A percentile compares a stretch with the other conserved stretches of the same genome.
Conservation (phyloP, 176 grass and related monocot species). For the Phragmites australis region DNA sequence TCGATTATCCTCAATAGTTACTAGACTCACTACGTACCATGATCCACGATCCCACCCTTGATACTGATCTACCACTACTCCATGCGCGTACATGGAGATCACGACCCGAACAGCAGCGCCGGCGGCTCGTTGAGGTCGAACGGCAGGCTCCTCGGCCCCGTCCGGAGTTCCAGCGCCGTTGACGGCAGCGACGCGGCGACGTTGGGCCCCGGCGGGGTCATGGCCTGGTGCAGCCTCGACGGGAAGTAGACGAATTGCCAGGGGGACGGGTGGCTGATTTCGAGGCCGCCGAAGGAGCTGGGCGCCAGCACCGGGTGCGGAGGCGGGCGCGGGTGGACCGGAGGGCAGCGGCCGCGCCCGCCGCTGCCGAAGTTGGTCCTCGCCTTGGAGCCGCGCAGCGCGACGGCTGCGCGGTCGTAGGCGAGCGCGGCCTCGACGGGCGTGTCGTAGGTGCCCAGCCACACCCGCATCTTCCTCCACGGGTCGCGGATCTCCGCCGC, state of each 20-base stretch:
- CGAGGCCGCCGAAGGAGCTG: conserved; percentile 19
- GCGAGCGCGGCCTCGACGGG: conserved; percentile 89
- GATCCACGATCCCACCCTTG: neutral
- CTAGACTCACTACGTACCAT: neutral
- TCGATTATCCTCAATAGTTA: neutral
- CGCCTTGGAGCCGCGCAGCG: conserved; percentile 75
- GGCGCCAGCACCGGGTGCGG: neutral
- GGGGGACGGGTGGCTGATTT: conserved; percentile 35
- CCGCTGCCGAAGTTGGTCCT: conserved; percentile 64
- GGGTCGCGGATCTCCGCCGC: conserved; percentile 97
- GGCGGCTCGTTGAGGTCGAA: conserved; percentile 98
- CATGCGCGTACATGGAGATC: neutral
- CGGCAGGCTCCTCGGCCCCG: conserved; percentile 43
- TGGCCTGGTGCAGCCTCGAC: conserved; percentile 4
- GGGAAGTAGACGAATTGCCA: conserved; percentile 54
- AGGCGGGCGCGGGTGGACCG: neutral
- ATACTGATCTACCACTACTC: neutral
- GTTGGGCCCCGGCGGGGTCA: neutral
- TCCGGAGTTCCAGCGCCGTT: conserved; percentile 73
- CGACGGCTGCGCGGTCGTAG: conserved; percentile 87
- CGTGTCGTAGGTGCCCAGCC: conserved; percentile 96
- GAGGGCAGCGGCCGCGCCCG: neutral
- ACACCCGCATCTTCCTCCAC: conserved; percentile 89
- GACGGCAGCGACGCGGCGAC: conserved; percentile 49
- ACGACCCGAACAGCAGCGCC: conserved; percentile 41